phyloP scores from a whole-genome alignment of 2,329 filamentous ascomycete genomes.

The Nemania sp. region DNA sequence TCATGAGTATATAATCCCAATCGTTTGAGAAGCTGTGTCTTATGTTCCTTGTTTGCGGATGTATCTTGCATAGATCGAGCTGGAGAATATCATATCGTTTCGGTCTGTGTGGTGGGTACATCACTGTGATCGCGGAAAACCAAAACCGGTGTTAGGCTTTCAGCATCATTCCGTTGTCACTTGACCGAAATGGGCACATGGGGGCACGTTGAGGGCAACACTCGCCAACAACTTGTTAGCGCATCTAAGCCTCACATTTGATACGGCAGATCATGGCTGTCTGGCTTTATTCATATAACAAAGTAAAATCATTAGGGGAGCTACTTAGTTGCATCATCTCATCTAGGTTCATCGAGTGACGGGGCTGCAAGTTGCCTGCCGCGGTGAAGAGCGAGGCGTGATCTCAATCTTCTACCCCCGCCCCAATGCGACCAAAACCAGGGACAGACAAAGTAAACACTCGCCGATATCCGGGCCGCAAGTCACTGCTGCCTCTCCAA shows the following conservation, averaged over 20 bases:
- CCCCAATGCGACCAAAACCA: constrained; percentile 27
- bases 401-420: constrained; percentile 29
- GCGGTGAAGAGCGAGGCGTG: constrained; percentile 27
- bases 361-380: constrained; percentile 22
- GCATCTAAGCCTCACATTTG: constrained; percentile 9
- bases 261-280: constrained; percentile 5
- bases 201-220: constrained; percentile 18
- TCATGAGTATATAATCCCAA: not conserved
- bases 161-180: constrained; percentile 32
- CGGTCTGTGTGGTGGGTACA: constrained; percentile 28
- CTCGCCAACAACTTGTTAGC: constrained; percentile 26
- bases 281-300: constrained; percentile 7
- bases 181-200: constrained; percentile 31
- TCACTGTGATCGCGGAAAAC: constrained; percentile 32
- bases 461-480: constrained; percentile 15
- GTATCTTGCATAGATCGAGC: not conserved
- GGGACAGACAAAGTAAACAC: constrained; percentile 19
- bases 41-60: not conserved
- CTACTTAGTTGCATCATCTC: constrained; percentile 16
- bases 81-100: constrained; percentile 9
- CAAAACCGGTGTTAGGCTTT: constrained; percentile 29
- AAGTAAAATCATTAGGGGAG: constrained; percentile 1
- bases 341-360: constrained; percentile 28
- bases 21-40: not conserved
- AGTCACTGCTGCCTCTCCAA: constrained; percentile 5